Conservation (phyloP, 2,329 filamentous ascomycete species). For the Coniochaeta sp. region DNA sequence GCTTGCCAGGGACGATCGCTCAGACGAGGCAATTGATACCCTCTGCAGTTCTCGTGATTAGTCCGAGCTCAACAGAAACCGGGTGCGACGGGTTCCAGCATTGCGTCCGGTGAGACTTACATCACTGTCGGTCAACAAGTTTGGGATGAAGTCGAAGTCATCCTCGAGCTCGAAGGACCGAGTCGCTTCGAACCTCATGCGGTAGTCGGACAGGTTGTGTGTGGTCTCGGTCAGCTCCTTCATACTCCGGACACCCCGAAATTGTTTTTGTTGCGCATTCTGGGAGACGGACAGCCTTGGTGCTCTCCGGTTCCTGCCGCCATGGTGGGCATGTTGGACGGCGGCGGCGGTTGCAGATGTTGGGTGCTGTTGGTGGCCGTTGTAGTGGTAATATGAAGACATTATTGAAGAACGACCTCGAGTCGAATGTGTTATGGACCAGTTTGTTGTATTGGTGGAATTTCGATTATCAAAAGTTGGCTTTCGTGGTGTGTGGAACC, state of each 20-base stretch:
- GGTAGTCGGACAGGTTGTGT: slow-evolving; percentile 68
- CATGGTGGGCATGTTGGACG: slow-evolving; percentile 70
- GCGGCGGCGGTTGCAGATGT: slow-evolving; percentile 46
- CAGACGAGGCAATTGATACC: slow-evolving; percentile 81
- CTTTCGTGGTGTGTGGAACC: not conserved
- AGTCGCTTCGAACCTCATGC: slow-evolving; percentile 81
- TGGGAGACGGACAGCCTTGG: slow-evolving; percentile 75
- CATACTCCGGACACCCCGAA: slow-evolving; percentile 75
- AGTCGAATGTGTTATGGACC: not conserved
- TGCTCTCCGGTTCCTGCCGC: slow-evolving; percentile 76
- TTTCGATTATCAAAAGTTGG: slow-evolving; percentile 6
- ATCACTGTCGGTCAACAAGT: slow-evolving; percentile 86
- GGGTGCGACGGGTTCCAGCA: not conserved
- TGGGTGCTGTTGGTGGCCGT: slow-evolving; percentile 50
- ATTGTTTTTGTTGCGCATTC: slow-evolving; percentile 81
- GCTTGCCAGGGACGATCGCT: slow-evolving; percentile 90
- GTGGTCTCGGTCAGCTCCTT: slow-evolving; percentile 75
- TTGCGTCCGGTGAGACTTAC: slow-evolving; percentile 47
- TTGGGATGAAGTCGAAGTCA: slow-evolving; percentile 91
- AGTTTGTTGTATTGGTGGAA: not conserved
- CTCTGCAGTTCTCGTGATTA: slow-evolving; percentile 45
- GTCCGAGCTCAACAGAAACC: slow-evolving; percentile 7
- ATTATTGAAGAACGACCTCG: slow-evolving; percentile 26
- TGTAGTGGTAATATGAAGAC: slow-evolving; percentile 60
- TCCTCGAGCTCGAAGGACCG: slow-evolving; percentile 94